Evolutionary conservation across 176 grass and related monocot species (phyloP).

Genomic region (Oryza rufipogon): DNA sequence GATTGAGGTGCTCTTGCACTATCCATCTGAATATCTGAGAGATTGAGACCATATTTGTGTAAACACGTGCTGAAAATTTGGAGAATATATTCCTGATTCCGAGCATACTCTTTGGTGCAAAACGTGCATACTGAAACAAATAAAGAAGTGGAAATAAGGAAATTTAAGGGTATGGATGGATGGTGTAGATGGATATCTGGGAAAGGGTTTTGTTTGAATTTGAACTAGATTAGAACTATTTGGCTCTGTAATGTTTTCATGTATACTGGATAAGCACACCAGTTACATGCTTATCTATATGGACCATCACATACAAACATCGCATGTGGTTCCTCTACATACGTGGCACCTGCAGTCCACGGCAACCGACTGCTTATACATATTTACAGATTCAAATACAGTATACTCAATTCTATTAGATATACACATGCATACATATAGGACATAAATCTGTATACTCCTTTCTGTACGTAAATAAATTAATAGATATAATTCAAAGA

Average conservation of each 20-base stretch:
- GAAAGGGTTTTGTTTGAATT: neutral
- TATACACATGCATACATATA: neutral
- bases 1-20: neutral
- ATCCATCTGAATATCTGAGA: neutral
- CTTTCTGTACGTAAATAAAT: neutral
- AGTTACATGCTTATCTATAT: neutral
- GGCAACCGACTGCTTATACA: neutral
- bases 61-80: neutral
- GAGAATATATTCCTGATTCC: neutral
- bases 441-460: neutral
- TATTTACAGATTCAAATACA: neutral
- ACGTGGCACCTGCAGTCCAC: neutral
- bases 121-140: neutral
- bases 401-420: neutral
- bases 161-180: neutral
- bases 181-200: neutral
- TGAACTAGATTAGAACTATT: neutral
- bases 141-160: neutral
- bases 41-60: neutral
- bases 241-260: neutral
- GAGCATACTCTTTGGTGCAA: neutral
- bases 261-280: neutral
- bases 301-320: neutral
- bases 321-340: neutral
- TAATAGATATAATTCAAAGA: neutral